phyloP scores from a whole-genome alignment of 306 rosid genomes.

The Dalbergia cochinchinensis region DNA sequence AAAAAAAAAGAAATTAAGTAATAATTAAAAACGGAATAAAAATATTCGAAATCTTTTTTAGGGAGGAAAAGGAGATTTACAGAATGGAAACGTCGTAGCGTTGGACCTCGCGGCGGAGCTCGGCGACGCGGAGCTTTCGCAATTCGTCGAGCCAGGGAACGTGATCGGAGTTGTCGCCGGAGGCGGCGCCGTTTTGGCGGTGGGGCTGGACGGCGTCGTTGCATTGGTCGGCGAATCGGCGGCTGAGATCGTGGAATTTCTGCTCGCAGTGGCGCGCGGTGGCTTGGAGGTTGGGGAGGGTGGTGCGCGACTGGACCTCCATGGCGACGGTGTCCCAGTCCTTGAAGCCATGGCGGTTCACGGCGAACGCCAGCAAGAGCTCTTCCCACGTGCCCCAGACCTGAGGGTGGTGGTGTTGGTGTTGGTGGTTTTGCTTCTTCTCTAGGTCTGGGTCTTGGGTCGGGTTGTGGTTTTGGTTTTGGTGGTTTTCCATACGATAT shows the following conservation, averaged over 20 bases:
- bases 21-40: constrained; percentile 8
- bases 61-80: constrained; percentile 47
- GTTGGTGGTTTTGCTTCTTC: neutral
- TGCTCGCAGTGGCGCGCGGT: constrained; percentile 69
- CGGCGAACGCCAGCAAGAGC: constrained; percentile 72
- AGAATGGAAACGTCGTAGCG: constrained; percentile 69
- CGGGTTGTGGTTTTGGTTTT: constrained; percentile 44
- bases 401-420: constrained; percentile 11
- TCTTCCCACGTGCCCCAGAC: constrained; percentile 90
- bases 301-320: constrained; percentile 70
- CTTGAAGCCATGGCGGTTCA: constrained; percentile 74
- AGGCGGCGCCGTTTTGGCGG: constrained; percentile 41
- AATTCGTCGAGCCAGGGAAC: constrained; percentile 82
- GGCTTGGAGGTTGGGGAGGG: constrained; percentile 63
- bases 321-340: constrained; percentile 76
- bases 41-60: neutral
- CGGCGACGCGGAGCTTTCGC: constrained; percentile 68
- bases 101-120: constrained; percentile 79
- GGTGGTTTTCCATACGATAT: constrained; percentile 57
- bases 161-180: constrained; percentile 45
- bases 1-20: neutral
- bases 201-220: constrained; percentile 44
- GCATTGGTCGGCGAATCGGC: constrained; percentile 61
- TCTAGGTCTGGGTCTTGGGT: constrained; percentile 39
- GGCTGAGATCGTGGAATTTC: constrained; percentile 68